Evolutionary conservation across 352 stramenopile species (phyloP).

Genomic region (Phytophthora fragariaefolia): DNA sequence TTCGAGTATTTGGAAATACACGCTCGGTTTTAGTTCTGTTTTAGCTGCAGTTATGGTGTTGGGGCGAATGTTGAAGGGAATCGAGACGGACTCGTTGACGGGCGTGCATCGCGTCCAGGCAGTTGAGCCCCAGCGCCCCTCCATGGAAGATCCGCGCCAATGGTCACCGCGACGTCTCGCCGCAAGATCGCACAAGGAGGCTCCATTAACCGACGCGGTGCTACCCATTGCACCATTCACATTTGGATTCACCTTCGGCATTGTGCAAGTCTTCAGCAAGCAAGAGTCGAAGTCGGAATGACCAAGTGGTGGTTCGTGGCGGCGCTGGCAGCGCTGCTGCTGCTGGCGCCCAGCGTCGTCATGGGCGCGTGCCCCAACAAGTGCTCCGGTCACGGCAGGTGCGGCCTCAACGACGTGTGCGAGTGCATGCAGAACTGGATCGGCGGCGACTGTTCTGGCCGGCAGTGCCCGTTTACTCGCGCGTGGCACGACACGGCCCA

Average conservation of each 20-base stretch:
- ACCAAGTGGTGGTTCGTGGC: conserved; percentile 44
- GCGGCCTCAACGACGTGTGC: conserved; percentile 65
- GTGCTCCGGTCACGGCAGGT: conserved; percentile 71
- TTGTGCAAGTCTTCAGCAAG: conserved; percentile 9
- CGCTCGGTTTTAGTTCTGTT: neutral
- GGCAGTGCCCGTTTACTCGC: conserved; percentile 52
- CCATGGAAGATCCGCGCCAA: conserved; percentile 20
- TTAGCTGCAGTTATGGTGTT: neutral
- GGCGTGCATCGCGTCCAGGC: no score
- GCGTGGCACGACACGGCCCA: conserved; percentile 66
- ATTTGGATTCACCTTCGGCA: conserved; percentile 27
- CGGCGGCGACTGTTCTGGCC: conserved; percentile 64
- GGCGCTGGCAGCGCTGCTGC: conserved; percentile 49
- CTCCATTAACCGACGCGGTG: conserved; percentile 1
- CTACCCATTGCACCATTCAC: neutral
- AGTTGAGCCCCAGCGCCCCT: conserved; percentile 4
- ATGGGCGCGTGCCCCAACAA: conserved; percentile 59
- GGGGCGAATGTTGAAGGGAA: no score
- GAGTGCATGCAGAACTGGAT: conserved; percentile 69
- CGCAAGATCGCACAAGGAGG: conserved; percentile 23
- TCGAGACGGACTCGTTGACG: no score
- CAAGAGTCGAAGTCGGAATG: conserved; percentile 7
- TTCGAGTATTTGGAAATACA: no score
- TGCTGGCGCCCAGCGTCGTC: conserved; percentile 36
- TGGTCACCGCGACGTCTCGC: conserved; percentile 20